phyloP scores from a whole-genome alignment of 345 rosid species.

The Laguncularia racemosa region DNA sequence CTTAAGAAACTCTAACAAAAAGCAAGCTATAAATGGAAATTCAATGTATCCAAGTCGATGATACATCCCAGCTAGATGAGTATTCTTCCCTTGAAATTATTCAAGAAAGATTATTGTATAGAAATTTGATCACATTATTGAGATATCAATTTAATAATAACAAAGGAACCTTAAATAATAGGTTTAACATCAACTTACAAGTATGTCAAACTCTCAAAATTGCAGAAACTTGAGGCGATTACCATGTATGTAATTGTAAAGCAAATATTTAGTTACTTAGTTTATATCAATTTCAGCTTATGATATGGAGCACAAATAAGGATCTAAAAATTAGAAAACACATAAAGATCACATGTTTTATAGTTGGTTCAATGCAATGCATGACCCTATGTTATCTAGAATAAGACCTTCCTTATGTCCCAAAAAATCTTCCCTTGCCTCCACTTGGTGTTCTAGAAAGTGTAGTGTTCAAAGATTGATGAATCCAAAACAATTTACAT shows the following conservation, averaged over 20 bases:
- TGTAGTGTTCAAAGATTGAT: too few species aligned
- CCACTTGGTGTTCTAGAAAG: too few species aligned
- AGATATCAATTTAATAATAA: not conserved
- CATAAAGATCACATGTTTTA: constrained; percentile 13
- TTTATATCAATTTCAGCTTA: not conserved
- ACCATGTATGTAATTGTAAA: constrained; percentile 70
- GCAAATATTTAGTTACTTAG: too few species aligned
- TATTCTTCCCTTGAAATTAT: too few species aligned
- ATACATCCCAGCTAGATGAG: too few species aligned
- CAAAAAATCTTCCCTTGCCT: too few species aligned
- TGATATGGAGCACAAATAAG: not conserved
- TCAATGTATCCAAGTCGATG: too few species aligned
- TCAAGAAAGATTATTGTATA: too few species aligned
- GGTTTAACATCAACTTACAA: constrained; percentile 37
- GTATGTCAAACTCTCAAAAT: constrained; percentile 82
- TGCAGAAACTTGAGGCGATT: constrained; percentile 67
- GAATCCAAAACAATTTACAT: too few species aligned
- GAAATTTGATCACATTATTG: not conserved
- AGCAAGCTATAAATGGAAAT: too few species aligned
- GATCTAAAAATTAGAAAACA: not conserved
- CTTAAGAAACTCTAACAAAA: not conserved
- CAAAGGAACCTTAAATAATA: not conserved
- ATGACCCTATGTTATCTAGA: constrained; percentile 69
- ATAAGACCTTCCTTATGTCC: constrained; percentile 89
- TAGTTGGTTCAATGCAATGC: constrained; percentile 89